Evolutionary conservation across 176 grass and related monocot species (phyloP), one percentile per base, ranked within the genome.

Genomic region (Oryza officinalis): DNA sequence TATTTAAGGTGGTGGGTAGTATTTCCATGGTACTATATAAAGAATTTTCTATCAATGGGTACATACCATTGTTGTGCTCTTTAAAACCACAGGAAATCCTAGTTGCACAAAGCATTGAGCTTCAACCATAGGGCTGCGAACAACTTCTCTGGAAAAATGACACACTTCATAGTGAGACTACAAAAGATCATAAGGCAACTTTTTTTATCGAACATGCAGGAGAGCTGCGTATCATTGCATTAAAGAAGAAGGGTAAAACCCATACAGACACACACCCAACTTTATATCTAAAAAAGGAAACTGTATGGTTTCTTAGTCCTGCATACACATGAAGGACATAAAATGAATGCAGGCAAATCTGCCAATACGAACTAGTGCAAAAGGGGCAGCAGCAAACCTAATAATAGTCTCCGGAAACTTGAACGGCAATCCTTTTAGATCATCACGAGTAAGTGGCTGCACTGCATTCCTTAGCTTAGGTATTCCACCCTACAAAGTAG

Each of bases 61-160:
- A 86, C 79, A 61, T 85, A 99, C 96, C 96, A 99, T 96, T 81
- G 84, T 86, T 77, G 66, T 82, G 81, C 83, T 99, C 75, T 96
- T 99, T 45, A 99, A 70, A 67, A 88, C 72, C 15, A 99, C 93
- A 74, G 93, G 96, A 85, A 99, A 99, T 66, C 91, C 91, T 73
- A 99, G 82, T 81, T 99, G 96, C 59, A 99, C 96, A 64, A 92
- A 99, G 85, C 96, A 99, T 50, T 99, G 96, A 75, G 96, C 96
- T 89, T 99, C 96, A 83, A 99, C 96, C 96, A 99, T 99, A 90
- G 96, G 91, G 67, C 96, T 96, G 75, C 71, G 81, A 20, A 99
- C 96, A 90, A 95, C 78, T 86, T 99, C 96, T 86, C 96, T 99
- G 91, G 81, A 87, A 83, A 81, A 69, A 20, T 33, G 59, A 49